These are phyloP conservation scores for Plasmodium malariae DNA, from an alignment of 169 alveolate genomes.

Conservation along the genomic window DNA sequence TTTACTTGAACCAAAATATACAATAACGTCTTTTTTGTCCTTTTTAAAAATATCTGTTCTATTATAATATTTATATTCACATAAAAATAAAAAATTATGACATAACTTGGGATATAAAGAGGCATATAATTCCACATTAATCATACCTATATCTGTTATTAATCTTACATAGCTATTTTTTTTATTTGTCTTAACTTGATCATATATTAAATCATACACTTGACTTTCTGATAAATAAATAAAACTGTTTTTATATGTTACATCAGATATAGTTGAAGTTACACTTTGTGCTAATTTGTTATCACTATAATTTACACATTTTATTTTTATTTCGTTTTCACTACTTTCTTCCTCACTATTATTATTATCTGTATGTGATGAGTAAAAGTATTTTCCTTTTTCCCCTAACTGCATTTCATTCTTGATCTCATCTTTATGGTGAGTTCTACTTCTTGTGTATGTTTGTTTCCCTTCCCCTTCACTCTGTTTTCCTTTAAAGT, in stretches of 20 bases:
- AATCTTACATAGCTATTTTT: slow-evolving; percentile 72
- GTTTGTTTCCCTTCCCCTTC: not conserved
- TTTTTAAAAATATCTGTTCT: slow-evolving; percentile 71
- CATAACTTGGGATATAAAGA: slow-evolving; percentile 52
- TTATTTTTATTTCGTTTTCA: slow-evolving; percentile 77
- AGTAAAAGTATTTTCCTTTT: not conserved
- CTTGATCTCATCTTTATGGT: not conserved
- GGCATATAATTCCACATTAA: slow-evolving; percentile 65
- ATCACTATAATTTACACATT: slow-evolving; percentile 75
- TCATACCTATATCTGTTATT: slow-evolving; percentile 74
- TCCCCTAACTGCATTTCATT: not conserved
- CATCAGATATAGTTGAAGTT: slow-evolving; percentile 68
- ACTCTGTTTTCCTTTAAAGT: not conserved
- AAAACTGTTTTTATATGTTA: slow-evolving; percentile 41
- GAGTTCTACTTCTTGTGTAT: not conserved
- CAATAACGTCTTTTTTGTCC: slow-evolving; percentile 32
- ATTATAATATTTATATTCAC: slow-evolving; percentile 76
- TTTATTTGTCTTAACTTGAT: slow-evolving; percentile 38
- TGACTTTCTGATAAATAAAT: slow-evolving; percentile 57
- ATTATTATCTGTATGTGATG: slow-evolving; percentile 1
- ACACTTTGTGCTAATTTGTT: slow-evolving; percentile 72
- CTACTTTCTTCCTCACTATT: slow-evolving; percentile 22
- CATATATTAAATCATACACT: slow-evolving; percentile 52
- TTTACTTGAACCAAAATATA: slow-evolving; percentile 60
- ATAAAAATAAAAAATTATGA: slow-evolving; percentile 68